Conservation (phyloP, 495 filamentous ascomycete species). For the Physcia stellaris region DNA sequence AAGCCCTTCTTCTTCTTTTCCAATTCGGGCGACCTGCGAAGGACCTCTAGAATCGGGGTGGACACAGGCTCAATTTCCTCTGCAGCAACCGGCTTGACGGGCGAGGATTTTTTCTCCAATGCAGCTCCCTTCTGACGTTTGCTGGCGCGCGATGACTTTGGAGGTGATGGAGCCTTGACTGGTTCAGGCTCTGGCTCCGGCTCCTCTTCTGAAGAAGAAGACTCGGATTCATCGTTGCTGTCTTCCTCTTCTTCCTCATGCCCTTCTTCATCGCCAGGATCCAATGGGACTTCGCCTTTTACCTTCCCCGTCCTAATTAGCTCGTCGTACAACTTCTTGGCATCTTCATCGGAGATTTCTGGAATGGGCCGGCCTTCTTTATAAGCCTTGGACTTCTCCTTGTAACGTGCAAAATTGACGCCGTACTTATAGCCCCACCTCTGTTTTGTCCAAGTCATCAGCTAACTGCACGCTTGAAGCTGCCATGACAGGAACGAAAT, state of each 20-base stretch:
- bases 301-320: constrained; percentile 33
- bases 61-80: constrained; percentile 15
- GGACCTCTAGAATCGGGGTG: constrained; percentile 5
- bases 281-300: constrained; percentile 40
- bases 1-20: constrained; percentile 27
- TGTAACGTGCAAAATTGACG: constrained; percentile 63
- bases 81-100: constrained; percentile 14
- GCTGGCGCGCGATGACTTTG: constrained; percentile 26
- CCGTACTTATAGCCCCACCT: constrained; percentile 62
- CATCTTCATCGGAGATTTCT: constrained; percentile 41
- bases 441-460: no score
- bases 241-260: constrained; percentile 26
- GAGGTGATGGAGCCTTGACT: constrained; percentile 40
- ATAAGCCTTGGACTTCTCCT: constrained; percentile 58
- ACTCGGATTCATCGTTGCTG: constrained; percentile 23
- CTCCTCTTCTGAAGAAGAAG: constrained; percentile 22
- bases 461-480: no score
- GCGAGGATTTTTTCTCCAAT: constrained; percentile 15
- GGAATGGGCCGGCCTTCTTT: constrained; percentile 34
- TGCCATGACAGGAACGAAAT: no score
- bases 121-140: constrained; percentile 35
- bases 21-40: constrained; percentile 26
- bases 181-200: constrained; percentile 38
- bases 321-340: constrained; percentile 46
- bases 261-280: constrained; percentile 39